Base-by-base conservation (phyloP, 768 basidiomycete species). In the Lactarius evosmus region DNA sequence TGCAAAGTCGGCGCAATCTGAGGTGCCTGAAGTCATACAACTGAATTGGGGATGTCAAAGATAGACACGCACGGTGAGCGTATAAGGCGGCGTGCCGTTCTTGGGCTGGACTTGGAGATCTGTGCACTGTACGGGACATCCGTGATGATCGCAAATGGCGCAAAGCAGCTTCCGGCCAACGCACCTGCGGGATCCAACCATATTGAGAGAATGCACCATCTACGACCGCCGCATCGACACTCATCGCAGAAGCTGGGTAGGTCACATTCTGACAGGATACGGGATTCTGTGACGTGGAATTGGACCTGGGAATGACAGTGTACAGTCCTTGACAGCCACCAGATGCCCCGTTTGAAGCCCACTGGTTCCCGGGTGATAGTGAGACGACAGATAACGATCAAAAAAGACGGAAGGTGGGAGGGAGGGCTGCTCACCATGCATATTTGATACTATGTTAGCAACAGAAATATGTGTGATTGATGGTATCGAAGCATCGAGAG, bases 321-420 rank as follows among this genome's bases (percentile, higher is more conserved):
- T 84, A 85, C 0, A 79, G 77, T 2, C 71, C 80, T 72, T 86
- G 83, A 68, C 86, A 87, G 11, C 86, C 86, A 22, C 86, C 86
- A 1, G 83, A 78, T 64, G 80, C 80, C 5, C 84, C 85, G 36
- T 79, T 79, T 49, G 72, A 78, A 66, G 85, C 86, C 62, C 84
- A 83, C 84, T 85, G n/a, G 5, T 49, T 14, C 25, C 46, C n/a
- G 9, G 34, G 3, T 2, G 53, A 25, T 0, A 53, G 27, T 62
- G 61, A 54, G 41, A 34, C 16, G 53, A 16, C 1, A 22, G 46
- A 40, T 17, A 27, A 33, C n/a, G 27, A 29, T 32, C 54, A 30
- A 17, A 29, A 11, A 16, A 22, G 30, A 4, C 5, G n/a, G n/a
- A n/a, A n/a, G n/a, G n/a, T n/a, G n/a, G n/a, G n/a, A n/a, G 38